phyloP scores from a whole-genome alignment of 192 early-diverging fungal species.

The Neocallimastix lanati region DNA sequence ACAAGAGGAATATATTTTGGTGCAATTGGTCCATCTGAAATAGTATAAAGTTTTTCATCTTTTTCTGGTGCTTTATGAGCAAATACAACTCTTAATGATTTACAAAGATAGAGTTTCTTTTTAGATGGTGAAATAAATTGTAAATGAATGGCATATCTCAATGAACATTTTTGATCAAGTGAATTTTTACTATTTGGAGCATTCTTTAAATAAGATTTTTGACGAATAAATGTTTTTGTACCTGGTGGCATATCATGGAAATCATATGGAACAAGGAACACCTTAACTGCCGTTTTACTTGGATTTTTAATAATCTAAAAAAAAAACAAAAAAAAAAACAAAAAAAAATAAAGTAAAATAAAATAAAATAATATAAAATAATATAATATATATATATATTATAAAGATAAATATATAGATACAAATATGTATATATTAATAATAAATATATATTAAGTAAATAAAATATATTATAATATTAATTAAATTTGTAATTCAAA shows the following conservation, averaged over 20 bases:
- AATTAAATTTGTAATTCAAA: no score
- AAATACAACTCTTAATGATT: slow-evolving; percentile 55
- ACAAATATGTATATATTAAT: no score
- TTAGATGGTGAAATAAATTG: slow-evolving; percentile 41
- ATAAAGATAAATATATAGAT: no score
- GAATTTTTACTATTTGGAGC: neutral
- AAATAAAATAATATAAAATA: no score
- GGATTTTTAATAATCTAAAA: slow-evolving; percentile 55
- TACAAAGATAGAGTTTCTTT: slow-evolving; percentile 38
- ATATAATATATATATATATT: no score
- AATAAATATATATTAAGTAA: no score
- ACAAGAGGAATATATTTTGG: slow-evolving; percentile 25
- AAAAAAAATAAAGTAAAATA: no score
- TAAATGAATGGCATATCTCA: slow-evolving; percentile 62
- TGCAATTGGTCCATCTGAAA: slow-evolving; percentile 36
- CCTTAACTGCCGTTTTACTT: slow-evolving; percentile 52
- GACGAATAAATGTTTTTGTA: slow-evolving; percentile 60
- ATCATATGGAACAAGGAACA: slow-evolving; percentile 65
- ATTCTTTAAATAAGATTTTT: slow-evolving; percentile 44
- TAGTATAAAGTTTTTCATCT: slow-evolving; percentile 40
- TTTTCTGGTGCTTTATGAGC: slow-evolving; percentile 37
- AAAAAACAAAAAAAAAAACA: no score
- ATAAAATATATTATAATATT: no score
- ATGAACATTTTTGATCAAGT: slow-evolving; percentile 6
- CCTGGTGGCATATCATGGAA: slow-evolving; percentile 48